Evolutionary conservation across 495 filamentous ascomycete genomes (phyloP), one percentile per base, ranked within the genome.

Genomic region (Hypoxylon lienhwacheense): DNA sequence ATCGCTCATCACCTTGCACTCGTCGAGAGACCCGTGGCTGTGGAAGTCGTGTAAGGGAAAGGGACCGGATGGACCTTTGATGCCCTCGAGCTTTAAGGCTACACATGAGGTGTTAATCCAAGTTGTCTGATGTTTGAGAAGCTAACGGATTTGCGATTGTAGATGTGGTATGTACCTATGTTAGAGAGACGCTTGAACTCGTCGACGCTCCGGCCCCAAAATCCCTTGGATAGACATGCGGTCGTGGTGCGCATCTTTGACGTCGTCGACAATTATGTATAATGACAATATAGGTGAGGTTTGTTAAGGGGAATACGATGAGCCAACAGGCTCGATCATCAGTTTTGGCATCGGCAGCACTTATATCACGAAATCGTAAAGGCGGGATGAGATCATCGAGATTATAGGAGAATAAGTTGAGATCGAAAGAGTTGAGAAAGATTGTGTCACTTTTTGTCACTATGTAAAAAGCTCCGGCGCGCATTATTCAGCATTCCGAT

Each of bases 1-100:
- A 66, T 98, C 93, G 66, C 81, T 86, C 83, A 97, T 90, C 44
- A 85, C 76, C 65, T 92, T 95, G 77, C 87, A 92, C 29, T 73
- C 73, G 12, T 77, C 66, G 24, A 90, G 64, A 8, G 81, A 77
- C 7, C 79, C 72, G 31, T 83, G 77, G 47, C 81, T 73, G 73
- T 83, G 79, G 74, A 97, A 88, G 63, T 71, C 63, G 61, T 85
- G 75, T 36, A 90, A 77, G 32, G 77, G 71, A 61, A 79, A 79
- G 32, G 85, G 80, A 15, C 73, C 73, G 7, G 73, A 73, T 36
- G 85, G 73, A 5, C 70, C 73, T 36, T 73, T 78, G 56, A 86
- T 68, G 49, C 75, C 82, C 59, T 85, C 79, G 46, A 75, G 52
- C 5, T 70, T 76, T 44, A 74, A 52, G 14, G 65, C 74, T 77